phyloP scores from a whole-genome alignment of 768 basidiomycete genomes.

The Candolleomyces aberdarensis region DNA sequence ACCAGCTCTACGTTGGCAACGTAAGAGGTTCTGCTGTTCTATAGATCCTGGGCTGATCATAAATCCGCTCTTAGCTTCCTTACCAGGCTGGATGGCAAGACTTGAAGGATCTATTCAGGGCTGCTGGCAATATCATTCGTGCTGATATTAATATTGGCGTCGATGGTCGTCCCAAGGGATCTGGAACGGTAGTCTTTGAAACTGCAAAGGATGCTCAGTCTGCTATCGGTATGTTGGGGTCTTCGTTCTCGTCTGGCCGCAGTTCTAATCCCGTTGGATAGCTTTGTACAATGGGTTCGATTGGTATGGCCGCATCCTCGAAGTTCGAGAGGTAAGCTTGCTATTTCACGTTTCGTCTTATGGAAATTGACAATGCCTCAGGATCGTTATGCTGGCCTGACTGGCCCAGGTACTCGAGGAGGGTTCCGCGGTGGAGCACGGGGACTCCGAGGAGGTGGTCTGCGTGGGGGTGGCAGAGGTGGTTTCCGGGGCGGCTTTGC shows the following conservation, averaged over 20 bases:
- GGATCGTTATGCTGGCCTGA: slow-evolving; percentile 88
- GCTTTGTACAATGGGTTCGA: slow-evolving; percentile 97
- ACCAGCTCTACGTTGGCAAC: slow-evolving; percentile 91
- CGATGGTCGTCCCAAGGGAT: slow-evolving; percentile 93
- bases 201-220: slow-evolving; percentile 86
- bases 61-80: slow-evolving; percentile 59
- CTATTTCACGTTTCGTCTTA: not conserved
- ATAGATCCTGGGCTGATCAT: not conserved
- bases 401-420: slow-evolving; percentile 61
- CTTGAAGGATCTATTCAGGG: slow-evolving; percentile 95
- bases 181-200: slow-evolving; percentile 96
- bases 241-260: not conserved
- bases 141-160: slow-evolving; percentile 94
- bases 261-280: slow-evolving; percentile 26
- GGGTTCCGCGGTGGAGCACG: slow-evolving; percentile 45
- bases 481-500: slow-evolving; percentile 39
- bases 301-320: slow-evolving; percentile 93
- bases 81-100: slow-evolving; percentile 99
- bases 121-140: slow-evolving; percentile 91
- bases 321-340: slow-evolving; percentile 81
- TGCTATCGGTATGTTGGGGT: slow-evolving; percentile 72
- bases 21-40: slow-evolving; percentile 40
- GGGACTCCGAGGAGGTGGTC: slow-evolving; percentile 43
- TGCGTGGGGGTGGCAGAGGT: slow-evolving; percentile 50
- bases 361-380: not conserved